Percentiles rank a stretch among this genome's conserved stretches.
phyloP scores from a whole-genome alignment of 176 grass and related monocot genomes.

The Oryza brachyantha region DNA sequence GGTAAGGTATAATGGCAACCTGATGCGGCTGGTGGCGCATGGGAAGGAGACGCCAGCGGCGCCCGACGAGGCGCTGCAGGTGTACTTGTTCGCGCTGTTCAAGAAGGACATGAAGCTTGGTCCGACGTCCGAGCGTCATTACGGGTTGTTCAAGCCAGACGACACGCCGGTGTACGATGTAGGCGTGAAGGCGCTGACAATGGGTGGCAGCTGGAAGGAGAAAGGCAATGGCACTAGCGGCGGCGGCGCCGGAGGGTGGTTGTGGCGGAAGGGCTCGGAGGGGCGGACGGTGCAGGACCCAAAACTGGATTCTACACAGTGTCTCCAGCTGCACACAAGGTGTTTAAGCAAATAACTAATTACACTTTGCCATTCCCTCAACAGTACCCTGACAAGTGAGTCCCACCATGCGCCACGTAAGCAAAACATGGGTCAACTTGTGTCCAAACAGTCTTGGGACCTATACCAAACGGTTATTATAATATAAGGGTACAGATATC shows the following conservation, averaged over 20 bases:
- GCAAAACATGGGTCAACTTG: too few species aligned
- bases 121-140: conserved; percentile 73
- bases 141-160: conserved; percentile 82
- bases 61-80: conserved; percentile 52
- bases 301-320: conserved; percentile 55
- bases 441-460: too few species aligned
- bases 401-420: too few species aligned
- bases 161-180: conserved; percentile 74
- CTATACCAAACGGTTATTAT: too few species aligned
- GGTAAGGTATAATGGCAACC: conserved; percentile 70
- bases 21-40: conserved; percentile 64
- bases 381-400: too few species aligned
- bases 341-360: not conserved
- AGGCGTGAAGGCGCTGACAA: conserved; percentile 30
- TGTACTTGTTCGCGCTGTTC: conserved; percentile 92
- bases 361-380: not conserved
- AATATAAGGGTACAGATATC: too few species aligned
- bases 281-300: conserved; percentile 14
- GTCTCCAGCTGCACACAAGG: conserved; percentile 45
- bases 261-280: conserved; percentile 41
- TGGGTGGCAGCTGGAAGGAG: conserved; percentile 16
- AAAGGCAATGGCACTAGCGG: not conserved
- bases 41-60: conserved; percentile 66
- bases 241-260: conserved; percentile 28
- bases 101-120: conserved; percentile 89